Evolutionary conservation across 1,284 basidiomycete genomes (phyloP).

Genomic region (Fomitopsis schrenkii): DNA sequence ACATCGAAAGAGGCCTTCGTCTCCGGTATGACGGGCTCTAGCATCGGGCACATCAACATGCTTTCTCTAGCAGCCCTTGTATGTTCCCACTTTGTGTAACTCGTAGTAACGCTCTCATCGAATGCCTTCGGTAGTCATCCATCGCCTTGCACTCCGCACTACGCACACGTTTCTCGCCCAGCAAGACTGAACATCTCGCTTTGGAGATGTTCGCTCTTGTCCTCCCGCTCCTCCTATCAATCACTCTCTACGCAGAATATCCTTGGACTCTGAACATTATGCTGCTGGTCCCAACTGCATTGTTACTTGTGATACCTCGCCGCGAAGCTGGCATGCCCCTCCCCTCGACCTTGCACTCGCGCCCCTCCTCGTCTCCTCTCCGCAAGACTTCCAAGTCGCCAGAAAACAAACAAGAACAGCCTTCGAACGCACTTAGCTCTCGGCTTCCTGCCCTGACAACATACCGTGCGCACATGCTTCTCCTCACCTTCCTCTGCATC

Average conservation of each 20-base stretch:
- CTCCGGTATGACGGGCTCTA: constrained; percentile 75
- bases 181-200: constrained; percentile 36
- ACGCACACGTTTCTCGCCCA: constrained; percentile 40
- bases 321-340: constrained; percentile 45
- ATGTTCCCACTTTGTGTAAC: constrained; percentile 29
- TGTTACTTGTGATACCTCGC: constrained; percentile 39
- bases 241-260: constrained; percentile 69
- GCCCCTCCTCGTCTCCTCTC: constrained; percentile 20
- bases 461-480: constrained; percentile 94
- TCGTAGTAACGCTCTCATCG: constrained; percentile 11
- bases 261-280: constrained; percentile 51
- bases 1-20: constrained; percentile 85
- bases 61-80: constrained; percentile 74
- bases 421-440: constrained; percentile 21
- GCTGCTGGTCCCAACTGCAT: constrained; percentile 42
- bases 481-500: constrained; percentile 89
- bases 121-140: constrained; percentile 48
- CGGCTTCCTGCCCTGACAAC: constrained; percentile 76
- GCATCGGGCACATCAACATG: constrained; percentile 70
- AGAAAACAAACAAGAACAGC: constrained; percentile 4
- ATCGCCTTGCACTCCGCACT: constrained; percentile 65
- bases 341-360: constrained; percentile 36
- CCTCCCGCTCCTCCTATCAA: constrained; percentile 72
- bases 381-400: not conserved
- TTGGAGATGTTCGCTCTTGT: constrained; percentile 67